A percentile compares a stretch with the other conserved stretches of the same genome.
These are phyloP conservation scores for Coemansia sp. DNA, from an alignment of 192 early-diverging fungal species.

Conservation along the genomic window DNA sequence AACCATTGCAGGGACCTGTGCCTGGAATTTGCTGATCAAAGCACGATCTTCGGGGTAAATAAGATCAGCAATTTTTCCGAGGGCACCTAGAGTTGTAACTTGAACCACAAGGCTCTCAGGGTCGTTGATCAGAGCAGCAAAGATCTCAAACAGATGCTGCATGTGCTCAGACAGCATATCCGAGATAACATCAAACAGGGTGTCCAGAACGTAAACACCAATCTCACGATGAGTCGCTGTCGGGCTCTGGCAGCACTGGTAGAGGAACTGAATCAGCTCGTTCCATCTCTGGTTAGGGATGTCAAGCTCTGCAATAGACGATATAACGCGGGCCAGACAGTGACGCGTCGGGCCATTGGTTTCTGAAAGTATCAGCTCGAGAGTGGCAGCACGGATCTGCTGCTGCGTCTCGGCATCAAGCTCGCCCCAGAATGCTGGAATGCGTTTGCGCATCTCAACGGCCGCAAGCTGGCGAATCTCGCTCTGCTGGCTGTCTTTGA, in stretches of 20 bases:
- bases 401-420: constrained; percentile 57
- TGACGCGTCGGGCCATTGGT: constrained; percentile 67
- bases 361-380: constrained; percentile 75
- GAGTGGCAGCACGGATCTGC: constrained; percentile 63
- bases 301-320: constrained; percentile 81
- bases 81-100: constrained; percentile 74
- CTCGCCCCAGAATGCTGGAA: constrained; percentile 73
- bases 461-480: constrained; percentile 84
- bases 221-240: constrained; percentile 76
- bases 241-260: constrained; percentile 73
- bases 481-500: constrained; percentile 59
- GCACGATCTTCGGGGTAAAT: constrained; percentile 68
- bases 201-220: constrained; percentile 81
- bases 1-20: constrained; percentile 81
- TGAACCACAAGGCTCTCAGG: constrained; percentile 79
- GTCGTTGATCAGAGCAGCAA: constrained; percentile 71
- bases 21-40: constrained; percentile 69
- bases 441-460: constrained; percentile 85
- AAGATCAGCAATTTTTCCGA: constrained; percentile 80
- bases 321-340: constrained; percentile 81
- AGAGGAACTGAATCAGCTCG: constrained; percentile 75
- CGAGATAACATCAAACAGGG: constrained; percentile 82
- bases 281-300: constrained; percentile 75
- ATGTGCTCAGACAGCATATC: constrained; percentile 60
- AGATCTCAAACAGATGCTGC: constrained; percentile 70